phyloP scores from a whole-genome alignment of 345 rosid species.

The Pugionium dolabratum region DNA sequence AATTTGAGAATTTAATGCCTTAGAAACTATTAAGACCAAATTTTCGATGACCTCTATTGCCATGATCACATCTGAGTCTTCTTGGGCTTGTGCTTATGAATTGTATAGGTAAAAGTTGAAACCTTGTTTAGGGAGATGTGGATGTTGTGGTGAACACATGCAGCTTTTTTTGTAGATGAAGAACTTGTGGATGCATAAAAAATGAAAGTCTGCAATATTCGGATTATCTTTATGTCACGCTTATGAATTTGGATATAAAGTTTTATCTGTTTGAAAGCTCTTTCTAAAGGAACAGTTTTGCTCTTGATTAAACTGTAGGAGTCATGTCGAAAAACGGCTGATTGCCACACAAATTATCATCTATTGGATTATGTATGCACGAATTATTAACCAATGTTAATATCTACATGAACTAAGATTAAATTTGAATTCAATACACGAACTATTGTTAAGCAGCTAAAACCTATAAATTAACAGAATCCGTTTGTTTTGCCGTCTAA shows the following conservation, averaged over 20 bases:
- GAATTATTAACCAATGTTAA: no score
- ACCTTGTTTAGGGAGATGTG: constrained; percentile 18
- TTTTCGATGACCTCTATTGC: neutral
- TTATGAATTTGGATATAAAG: constrained; percentile 20
- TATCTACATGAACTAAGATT: no score
- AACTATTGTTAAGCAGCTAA: no score
- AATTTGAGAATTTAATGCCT: neutral
- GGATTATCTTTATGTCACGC: constrained; percentile 6
- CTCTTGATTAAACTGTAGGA: neutral
- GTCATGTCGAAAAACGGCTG: no score
- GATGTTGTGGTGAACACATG: constrained; percentile 23
- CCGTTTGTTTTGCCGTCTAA: no score
- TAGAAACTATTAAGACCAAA: neutral
- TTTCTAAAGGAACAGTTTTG: neutral
- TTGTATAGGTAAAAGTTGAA: constrained; percentile 9
- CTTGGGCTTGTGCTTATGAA: constrained; percentile 24
- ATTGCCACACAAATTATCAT: no score
- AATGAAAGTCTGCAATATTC: constrained; percentile 2
- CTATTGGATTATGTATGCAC: no score
- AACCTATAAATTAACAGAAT: no score
- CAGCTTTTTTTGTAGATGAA: constrained; percentile 25
- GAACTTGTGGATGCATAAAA: constrained; percentile 27
- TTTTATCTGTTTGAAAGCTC: neutral
- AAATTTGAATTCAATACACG: no score
- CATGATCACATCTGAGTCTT: constrained; percentile 17